Conservation (phyloP, 371 early-diverging fungal species). For the Actinomortierella wolfii region DNA sequence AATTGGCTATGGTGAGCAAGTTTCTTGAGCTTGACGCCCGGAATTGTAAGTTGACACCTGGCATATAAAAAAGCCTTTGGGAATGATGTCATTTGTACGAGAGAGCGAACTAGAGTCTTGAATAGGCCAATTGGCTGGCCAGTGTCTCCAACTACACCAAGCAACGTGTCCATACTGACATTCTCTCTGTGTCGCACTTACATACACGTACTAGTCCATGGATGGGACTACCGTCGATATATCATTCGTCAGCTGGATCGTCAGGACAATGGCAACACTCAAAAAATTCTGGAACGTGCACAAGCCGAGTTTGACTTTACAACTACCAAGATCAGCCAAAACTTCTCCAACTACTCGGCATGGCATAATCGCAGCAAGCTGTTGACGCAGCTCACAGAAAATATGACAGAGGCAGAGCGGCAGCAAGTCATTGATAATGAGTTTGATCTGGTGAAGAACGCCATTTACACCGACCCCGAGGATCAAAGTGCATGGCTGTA, state of each 20-base stretch:
- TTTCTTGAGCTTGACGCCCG: slow-evolving; percentile 87
- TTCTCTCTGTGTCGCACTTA: no score
- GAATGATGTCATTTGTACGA: slow-evolving; percentile 15
- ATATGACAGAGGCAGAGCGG: slow-evolving; percentile 49
- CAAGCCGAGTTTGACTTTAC: slow-evolving; percentile 84
- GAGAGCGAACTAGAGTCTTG: no score
- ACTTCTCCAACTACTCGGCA: slow-evolving; percentile 95
- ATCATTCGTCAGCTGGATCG: slow-evolving; percentile 63
- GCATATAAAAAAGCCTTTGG: background rate
- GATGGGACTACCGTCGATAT: slow-evolving; percentile 93
- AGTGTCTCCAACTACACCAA: no score
- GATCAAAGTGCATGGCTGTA: slow-evolving; percentile 97
- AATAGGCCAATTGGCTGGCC: no score
- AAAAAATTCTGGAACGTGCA: slow-evolving; percentile 25
- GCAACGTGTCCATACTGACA: no score
- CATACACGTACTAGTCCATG: slow-evolving; percentile 89
- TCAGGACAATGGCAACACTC: slow-evolving; percentile 20
- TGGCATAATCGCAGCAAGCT: slow-evolving; percentile 94
- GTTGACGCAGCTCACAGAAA: slow-evolving; percentile 62
- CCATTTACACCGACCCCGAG: slow-evolving; percentile 94
- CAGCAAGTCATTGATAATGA: slow-evolving; percentile 55
- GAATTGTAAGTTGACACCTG: slow-evolving; percentile 74
- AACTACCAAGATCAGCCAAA: slow-evolving; percentile 81
- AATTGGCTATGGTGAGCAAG: slow-evolving; percentile 74
- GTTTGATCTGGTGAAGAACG: slow-evolving; percentile 81